Conservation (phyloP, 768 basidiomycete species). For the Porpolomopsis calyptriformis region DNA sequence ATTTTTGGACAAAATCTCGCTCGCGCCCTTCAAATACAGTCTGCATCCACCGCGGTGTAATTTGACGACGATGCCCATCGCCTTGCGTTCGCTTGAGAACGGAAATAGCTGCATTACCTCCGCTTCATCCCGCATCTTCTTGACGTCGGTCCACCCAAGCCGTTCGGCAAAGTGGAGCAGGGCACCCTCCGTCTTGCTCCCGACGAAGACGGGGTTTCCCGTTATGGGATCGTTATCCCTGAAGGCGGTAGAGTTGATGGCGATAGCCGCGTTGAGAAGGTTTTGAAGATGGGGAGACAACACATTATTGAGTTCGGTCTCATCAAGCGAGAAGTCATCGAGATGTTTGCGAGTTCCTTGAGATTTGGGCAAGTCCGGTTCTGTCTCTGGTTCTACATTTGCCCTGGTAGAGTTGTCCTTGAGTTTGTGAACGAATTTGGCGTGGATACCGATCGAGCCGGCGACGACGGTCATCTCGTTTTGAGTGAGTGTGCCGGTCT, state of each 20-base stretch:
- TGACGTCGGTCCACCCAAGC: constrained; percentile 55
- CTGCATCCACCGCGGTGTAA: constrained; percentile 44
- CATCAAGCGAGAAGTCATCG: constrained; percentile 82
- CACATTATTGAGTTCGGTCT: constrained; percentile 51
- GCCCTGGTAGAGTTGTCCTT: constrained; percentile 13
- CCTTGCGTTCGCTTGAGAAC: constrained; percentile 70
- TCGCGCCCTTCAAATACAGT: constrained; percentile 85
- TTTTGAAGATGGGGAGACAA: constrained; percentile 31
- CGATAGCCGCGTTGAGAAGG: constrained; percentile 9
- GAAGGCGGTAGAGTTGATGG: constrained; percentile 33
- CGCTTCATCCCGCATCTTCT: constrained; percentile 36
- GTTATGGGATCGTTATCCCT: constrained; percentile 49
- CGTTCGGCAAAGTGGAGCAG: constrained; percentile 59
- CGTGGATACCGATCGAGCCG: constrained; percentile 87
- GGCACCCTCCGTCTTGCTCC: constrained; percentile 75
- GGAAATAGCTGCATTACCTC: constrained; percentile 62
- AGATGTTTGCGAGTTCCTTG: constrained; percentile 44
- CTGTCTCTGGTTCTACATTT: constrained; percentile 7
- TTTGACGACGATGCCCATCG: constrained; percentile 82
- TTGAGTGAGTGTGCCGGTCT: constrained; percentile 93
- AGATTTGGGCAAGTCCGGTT: constrained; percentile 35
- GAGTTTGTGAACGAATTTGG: constrained; percentile 81
- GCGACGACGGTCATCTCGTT: constrained; percentile 96
- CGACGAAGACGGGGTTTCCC: constrained; percentile 45
- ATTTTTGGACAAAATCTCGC: constrained; percentile 79